phyloP scores from a whole-genome alignment of 2,329 filamentous ascomycete genomes.

The Fusarium sp. region DNA sequence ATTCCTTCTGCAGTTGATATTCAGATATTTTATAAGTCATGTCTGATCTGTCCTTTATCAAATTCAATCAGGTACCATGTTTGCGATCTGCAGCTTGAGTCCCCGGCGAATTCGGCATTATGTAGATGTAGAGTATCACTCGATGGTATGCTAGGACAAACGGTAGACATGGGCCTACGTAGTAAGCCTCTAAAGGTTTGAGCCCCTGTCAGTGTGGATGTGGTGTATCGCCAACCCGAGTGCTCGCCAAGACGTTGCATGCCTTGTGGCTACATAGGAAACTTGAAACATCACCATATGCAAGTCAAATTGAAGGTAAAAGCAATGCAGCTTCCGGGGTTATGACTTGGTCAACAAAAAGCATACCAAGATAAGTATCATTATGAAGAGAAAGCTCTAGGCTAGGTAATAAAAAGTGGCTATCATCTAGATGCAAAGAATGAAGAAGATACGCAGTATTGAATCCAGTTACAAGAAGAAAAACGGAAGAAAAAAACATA shows the following conservation, averaged over 20 bases:
- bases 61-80: conserved; percentile 6
- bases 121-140: neutral
- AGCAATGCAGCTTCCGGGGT: neutral
- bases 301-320: neutral
- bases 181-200: neutral
- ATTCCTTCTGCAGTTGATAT: conserved; percentile 4
- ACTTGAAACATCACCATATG: neutral
- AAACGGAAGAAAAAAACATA: neutral
- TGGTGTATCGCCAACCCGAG: conserved; percentile 2
- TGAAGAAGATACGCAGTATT: conserved; percentile 4
- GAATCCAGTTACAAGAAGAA: neutral
- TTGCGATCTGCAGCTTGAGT: conserved; percentile 20
- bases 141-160: conserved; percentile 1
- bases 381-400: conserved; percentile 13
- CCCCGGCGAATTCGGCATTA: neutral
- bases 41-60: conserved; percentile 7
- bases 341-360: conserved; percentile 3
- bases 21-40: neutral
- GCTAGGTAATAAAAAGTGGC: conserved; percentile 15
- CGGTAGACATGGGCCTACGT: conserved; percentile 1
- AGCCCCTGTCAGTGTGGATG: conserved; percentile 13
- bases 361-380: conserved; percentile 8
- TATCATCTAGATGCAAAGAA: conserved; percentile 13
- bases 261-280: conserved; percentile 8
- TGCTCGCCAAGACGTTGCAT: conserved; percentile 10